Base-by-base conservation (phyloP, 1,284 basidiomycete species). In the Cryptococcus sp. region DNA sequence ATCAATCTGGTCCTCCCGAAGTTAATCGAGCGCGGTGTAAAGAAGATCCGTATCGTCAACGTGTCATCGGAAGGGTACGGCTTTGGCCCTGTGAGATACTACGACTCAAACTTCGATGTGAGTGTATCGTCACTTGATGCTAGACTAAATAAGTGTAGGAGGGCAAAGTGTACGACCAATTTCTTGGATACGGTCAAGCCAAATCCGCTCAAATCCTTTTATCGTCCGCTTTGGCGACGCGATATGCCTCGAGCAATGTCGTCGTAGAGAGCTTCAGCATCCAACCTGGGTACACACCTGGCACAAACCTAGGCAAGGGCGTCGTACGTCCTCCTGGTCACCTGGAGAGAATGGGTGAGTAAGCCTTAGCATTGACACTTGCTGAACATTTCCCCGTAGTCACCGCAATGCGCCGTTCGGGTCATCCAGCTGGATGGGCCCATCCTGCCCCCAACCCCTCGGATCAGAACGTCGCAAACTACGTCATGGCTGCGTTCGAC, bases 201-300 rank as follows among this genome's bases (percentile, higher is more conserved):
- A 56, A 56, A 43, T 51, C 55, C 5, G 55, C 20, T 22, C 48
- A 38, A 25, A 46, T 51, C 20, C 55, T 56, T 16, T 51, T 56
- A 20, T 17, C 48, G 16, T 30, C 23, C n/a, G 40, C 48, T 15
- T 20, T 56, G 25, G 55, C 55, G 3, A 17, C 19, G 38, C 50
- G 51, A 23, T 35, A 35, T 13, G 30, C 30, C 30, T 42, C 43
- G 22, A 49, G 55, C 30, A 15, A 40, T 3, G 16, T 19, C 22
- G 55, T 40, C 25, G 23, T 56, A 10, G 41, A 17, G 23, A 20
- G 50, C 20, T 53, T 47, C 45, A 55, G 52, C 19, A 30, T 53
- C 27, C 43, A 53, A 19, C 53, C 53, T 10, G 53, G 53, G 30
- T 20, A 48, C 23, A 54, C 53, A 17, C 22, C 20, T 25, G 43